Evolutionary conservation across 768 basidiomycete species (phyloP), one percentile per base, ranked within the genome.

Genomic region (Daedaleopsis sinensis): DNA sequence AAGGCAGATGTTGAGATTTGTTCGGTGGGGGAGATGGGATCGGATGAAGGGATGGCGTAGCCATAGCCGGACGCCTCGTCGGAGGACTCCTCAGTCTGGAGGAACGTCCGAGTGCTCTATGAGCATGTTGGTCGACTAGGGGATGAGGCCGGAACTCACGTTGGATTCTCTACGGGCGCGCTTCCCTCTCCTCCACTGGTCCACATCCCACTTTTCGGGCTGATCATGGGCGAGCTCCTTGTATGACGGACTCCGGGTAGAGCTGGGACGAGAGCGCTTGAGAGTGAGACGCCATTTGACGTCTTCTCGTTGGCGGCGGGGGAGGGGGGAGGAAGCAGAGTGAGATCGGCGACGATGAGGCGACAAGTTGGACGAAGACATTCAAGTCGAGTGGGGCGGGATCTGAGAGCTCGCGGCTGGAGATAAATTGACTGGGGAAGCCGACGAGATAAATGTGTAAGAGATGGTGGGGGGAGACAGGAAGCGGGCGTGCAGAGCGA

Each of bases 121-220:
- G 19, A 38, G 24, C 58, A 23, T 44, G 39, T 35, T 50, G 44
- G 48, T 8, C 18, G 19, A 11, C 23, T 21, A 43, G 16, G n/a
- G 13, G 62, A 53, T 50, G 47, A n/a, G 48, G 47, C 3, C 36
- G 32, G 47, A 47, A 70, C 83, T 66, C 66, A 86, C 86, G 19
- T 79, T 76, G 48, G 73, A 59, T 60, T 83, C 80, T 56, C 80
- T 72, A 23, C 84, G 82, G 36, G 79, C 78, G 55, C 83, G 75
- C 68, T 89, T 89, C 27, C 82, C 80, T 57, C 79, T 78, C 61
- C 82, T 74, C 80, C 82, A 84, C 27, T 73, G 68, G 62, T 86
- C 85, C 32, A 82, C 73, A 67, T 82, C 83, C 79, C 80, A 82
- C 71, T 77, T 83, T 57, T 79, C 79, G 10, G 77, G 58, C 32